Base-by-base conservation (phyloP, 176 grass and related monocot species). In the Tillandsia fasciculata region DNA sequence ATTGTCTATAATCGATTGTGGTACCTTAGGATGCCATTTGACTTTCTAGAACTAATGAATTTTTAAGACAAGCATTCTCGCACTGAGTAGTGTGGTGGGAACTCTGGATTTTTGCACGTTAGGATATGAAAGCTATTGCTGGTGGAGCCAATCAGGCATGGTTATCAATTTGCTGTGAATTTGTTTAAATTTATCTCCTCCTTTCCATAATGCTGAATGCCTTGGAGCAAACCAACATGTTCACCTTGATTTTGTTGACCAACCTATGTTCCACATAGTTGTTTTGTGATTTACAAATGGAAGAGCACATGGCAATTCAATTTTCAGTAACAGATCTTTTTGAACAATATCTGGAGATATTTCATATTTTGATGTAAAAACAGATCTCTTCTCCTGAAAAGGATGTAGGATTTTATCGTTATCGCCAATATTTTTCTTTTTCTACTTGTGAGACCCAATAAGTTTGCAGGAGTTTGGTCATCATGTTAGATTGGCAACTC, bases 401-500 rank as follows among this genome's bases (percentile, higher is more conserved):
- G 23, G 14, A 42, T 6, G 33, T 42, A 42, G 33, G 33, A 4
- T 42, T 42, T 42, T 42, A 42, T 42, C 8, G 33, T 7, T 8
- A 42, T 42, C 3, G 33, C 33, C 33, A 42, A 42, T 42, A 42
- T 9, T 61, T 61, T 47, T 17, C 49, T 71, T 42, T 12, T 4
- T 28, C 9, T 13, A 29, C 27, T 71, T 15, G 11, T 54, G 11
- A 47, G 7, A 73, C 48, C 9, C 13, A n/a, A 63, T 49, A 23
- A 76, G 76, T 67, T 42, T 87, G 74, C 89, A 97, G 94, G 94
- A 97, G 77, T 92, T 90, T 67, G 94, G 89, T 59, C 94, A 97
- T 79, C 79, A 87, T 90, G 94, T 97, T 76, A 85, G 94, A 80
- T 87, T 97, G 79, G 94, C 94, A 73, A 92, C 94, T 74, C 94